Base-by-base conservation (phyloP, 148 eudicot species). In the Oxyria digyna region DNA sequence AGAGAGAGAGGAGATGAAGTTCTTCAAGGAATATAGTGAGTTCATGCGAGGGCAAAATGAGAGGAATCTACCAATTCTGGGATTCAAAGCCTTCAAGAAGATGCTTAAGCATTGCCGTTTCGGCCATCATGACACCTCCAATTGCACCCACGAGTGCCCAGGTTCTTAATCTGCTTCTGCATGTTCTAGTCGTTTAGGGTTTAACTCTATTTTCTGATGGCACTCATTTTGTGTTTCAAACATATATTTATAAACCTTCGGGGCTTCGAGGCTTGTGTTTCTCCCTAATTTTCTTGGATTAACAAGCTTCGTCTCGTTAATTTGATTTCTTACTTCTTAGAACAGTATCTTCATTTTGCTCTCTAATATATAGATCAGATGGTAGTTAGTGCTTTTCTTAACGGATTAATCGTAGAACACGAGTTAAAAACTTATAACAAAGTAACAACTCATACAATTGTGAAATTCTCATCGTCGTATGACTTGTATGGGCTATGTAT, bases 81-180 rank as follows among this genome's bases (percentile, higher is more conserved):
- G 85, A n/a, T 88, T 94, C 57, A 94, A 94, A 79, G 81, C 88
- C 17, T 81, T 94, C 37, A 94, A 94, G 82, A 88, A 90, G 78
- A 86, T 88, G 31, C 75, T 94, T 69, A 94, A 94, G 43, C 79
- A 77, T 11, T 94, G 98, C 62, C 69, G 91, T 26, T 75, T 37
- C 1, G 20, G 17, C 67, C 38, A 35, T 31, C 38, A 2, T 38
- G 12, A 26, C n/a, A 7, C 26, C 7, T 73, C 72, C 1, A 64
- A 24, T 33, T 74, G 85, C 59, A 79, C 71, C 8, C 73, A 74
- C 78, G 62, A 81, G 55, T 81, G 84, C 48, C 65, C 84, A 33
- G 84, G 81, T 81, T 63, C 40, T 27, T 37, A 8, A 23, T 21
- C 37, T 57, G 37, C 6, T 14, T 12, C 17, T 57, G 33, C 1